Evolutionary conservation across 2,329 filamentous ascomycete species (phyloP).

Genomic region (Claviceps pazoutovae): DNA sequence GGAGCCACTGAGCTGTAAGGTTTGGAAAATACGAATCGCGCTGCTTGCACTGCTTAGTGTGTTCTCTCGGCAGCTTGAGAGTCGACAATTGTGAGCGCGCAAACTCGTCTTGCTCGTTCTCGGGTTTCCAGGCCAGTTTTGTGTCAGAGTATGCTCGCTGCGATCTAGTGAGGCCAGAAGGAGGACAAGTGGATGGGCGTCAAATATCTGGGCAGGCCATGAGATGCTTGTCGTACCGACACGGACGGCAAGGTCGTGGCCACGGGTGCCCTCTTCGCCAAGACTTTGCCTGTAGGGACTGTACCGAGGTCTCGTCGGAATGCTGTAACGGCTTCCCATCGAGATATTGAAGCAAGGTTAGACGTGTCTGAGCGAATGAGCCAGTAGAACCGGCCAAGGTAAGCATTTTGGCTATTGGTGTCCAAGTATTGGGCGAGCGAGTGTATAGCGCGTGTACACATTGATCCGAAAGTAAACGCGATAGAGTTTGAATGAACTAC

Average conservation of each 20-base stretch:
- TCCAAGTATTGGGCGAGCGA: too few species aligned
- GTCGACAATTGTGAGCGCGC: constrained; percentile 10
- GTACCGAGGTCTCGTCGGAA: constrained; percentile 33
- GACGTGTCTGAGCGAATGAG: too few species aligned
- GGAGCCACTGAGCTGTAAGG: constrained; percentile 41
- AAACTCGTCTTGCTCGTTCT: constrained; percentile 30
- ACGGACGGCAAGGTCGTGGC: constrained; percentile 47
- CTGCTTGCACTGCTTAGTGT: background rate
- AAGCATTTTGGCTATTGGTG: too few species aligned
- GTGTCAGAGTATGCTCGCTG: constrained; percentile 43
- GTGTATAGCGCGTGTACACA: too few species aligned
- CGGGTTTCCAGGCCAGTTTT: constrained; percentile 38
- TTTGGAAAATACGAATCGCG: constrained; percentile 14
- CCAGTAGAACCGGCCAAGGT: too few species aligned
- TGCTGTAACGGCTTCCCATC: constrained; percentile 2
- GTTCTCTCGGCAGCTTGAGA: background rate
- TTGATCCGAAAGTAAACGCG: background rate
- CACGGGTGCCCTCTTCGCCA: constrained; percentile 32
- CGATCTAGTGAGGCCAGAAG: constrained; percentile 21
- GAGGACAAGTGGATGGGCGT: constrained; percentile 46
- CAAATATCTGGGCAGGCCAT: constrained; percentile 50
- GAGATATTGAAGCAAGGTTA: too few species aligned
- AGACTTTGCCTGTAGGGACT: constrained; percentile 44
- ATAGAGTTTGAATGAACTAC: constrained; percentile 23
- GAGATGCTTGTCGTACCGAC: constrained; percentile 36